Percentiles rank a stretch among this genome's conserved stretches.
phyloP scores from a whole-genome alignment of 768 basidiomycete genomes.

The Punctularia strigosozonata region DNA sequence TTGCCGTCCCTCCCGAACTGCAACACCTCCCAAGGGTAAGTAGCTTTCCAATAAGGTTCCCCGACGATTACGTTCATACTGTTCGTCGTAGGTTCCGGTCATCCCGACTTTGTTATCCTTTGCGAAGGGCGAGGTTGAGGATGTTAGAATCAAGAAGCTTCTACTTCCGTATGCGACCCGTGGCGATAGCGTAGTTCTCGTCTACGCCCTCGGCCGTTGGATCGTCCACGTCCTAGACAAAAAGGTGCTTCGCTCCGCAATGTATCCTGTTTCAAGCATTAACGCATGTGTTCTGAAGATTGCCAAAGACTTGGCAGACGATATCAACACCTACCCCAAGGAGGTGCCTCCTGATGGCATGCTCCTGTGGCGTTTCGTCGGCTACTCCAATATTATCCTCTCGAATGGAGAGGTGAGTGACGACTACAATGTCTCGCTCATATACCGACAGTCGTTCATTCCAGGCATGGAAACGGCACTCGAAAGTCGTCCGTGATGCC shows the following conservation, averaged over 20 bases:
- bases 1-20: conserved; percentile 17
- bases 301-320: conserved; percentile 3
- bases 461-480: conserved; percentile 26
- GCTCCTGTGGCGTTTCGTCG: conserved; percentile 24
- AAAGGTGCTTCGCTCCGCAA: conserved; percentile 13
- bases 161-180: conserved; percentile 23
- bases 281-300: not conserved
- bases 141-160: conserved; percentile 20
- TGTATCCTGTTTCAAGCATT: not conserved
- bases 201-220: conserved; percentile 29
- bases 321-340: conserved; percentile 7
- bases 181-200: conserved; percentile 21
- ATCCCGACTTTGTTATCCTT: conserved; percentile 26
- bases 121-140: conserved; percentile 21
- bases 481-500: conserved; percentile 21
- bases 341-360: conserved; percentile 19
- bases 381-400: conserved; percentile 23
- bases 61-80: no score
- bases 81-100: no score
- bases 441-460: no score
- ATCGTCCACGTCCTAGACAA: conserved; percentile 26
- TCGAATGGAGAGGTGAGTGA: conserved; percentile 27
- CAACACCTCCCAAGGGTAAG: conserved; percentile 24
- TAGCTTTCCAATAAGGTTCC: conserved; percentile 16
- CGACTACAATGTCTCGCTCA: no score